Percentiles rank a stretch among this genome's conserved stretches.
Conservation (phyloP, 1,284 basidiomycete genomes). For the Cryptococcus amylolentus region DNA sequence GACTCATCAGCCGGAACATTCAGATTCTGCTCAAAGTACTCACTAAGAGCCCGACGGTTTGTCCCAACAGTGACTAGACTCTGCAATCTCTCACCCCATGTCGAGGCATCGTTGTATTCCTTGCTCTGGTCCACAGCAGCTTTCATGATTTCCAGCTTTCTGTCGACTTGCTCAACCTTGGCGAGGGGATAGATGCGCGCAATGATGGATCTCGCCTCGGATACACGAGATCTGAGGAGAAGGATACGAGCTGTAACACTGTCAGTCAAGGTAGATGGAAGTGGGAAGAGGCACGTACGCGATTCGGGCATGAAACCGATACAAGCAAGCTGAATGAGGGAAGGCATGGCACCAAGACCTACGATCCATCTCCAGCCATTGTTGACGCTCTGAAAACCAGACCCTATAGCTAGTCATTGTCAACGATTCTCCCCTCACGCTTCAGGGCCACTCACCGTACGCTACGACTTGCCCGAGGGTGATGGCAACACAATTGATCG, state of each 20-base stretch:
- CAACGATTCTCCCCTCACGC: background rate
- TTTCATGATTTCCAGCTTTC: constrained; percentile 61
- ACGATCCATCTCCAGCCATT: constrained; percentile 83
- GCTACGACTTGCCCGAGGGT: constrained; percentile 68
- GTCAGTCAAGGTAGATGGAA: background rate
- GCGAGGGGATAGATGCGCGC: constrained; percentile 65
- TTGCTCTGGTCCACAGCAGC: constrained; percentile 63
- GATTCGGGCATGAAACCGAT: constrained; percentile 71
- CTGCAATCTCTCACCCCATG: constrained; percentile 57
- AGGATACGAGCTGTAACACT: constrained; percentile 62
- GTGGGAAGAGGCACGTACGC: constrained; percentile 49
- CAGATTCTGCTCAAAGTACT: constrained; percentile 28
- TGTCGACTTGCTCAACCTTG: constrained; percentile 60
- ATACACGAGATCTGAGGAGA: constrained; percentile 57
- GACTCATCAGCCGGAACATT: background rate
- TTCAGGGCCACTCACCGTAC: constrained; percentile 52
- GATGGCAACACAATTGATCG: constrained; percentile 50
- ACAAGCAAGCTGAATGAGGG: constrained; percentile 61
- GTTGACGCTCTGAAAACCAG: constrained; percentile 62
- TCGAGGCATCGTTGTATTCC: constrained; percentile 61
- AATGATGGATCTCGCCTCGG: constrained; percentile 57
- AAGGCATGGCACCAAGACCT: constrained; percentile 66
- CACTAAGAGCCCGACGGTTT: constrained; percentile 69
- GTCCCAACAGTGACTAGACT: constrained; percentile 59
- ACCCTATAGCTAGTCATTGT: constrained; percentile 55